Conservation (phyloP, 2,329 filamentous ascomycete species). For the Xylaria sp. region DNA sequence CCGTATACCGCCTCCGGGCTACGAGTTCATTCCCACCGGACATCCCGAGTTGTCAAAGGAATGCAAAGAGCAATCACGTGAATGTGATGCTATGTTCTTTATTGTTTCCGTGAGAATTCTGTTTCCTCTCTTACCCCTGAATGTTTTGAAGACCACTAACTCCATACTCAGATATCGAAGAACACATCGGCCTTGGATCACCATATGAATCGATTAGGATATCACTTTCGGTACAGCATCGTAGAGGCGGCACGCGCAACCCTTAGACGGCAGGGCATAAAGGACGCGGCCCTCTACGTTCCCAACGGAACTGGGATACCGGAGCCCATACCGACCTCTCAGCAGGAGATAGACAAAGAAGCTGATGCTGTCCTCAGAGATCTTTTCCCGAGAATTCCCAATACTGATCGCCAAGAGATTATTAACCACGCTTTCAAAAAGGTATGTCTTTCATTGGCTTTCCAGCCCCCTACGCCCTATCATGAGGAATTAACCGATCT, state of each 20-base stretch:
- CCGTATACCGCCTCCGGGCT: constrained; percentile 52
- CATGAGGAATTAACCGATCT: constrained; percentile 11
- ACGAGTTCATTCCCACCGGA: constrained; percentile 57
- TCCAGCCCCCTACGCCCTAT: background rate
- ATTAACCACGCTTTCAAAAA: constrained; percentile 59
- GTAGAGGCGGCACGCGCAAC: constrained; percentile 48
- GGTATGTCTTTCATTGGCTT: constrained; percentile 38
- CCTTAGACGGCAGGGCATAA: constrained; percentile 24
- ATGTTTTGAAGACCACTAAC: constrained; percentile 17
- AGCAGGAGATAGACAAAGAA: constrained; percentile 56
- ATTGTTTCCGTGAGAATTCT: constrained; percentile 55
- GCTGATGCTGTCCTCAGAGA: constrained; percentile 58
- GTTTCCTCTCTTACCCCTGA: constrained; percentile 13
- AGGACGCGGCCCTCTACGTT: constrained; percentile 26
- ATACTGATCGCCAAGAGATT: constrained; percentile 58
- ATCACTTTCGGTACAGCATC: constrained; percentile 55
- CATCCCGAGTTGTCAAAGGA: constrained; percentile 54
- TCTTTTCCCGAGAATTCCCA: constrained; percentile 59
- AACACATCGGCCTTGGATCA: constrained; percentile 38
- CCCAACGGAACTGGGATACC: constrained; percentile 33
- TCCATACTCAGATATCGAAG: constrained; percentile 30
- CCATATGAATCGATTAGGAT: constrained; percentile 55
- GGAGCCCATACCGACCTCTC: constrained; percentile 55
- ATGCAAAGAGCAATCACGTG: constrained; percentile 61
- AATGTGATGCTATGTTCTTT: constrained; percentile 58